Base-by-base conservation (phyloP, 2,329 filamentous ascomycete species). In the Aspergillus uvarum region DNA sequence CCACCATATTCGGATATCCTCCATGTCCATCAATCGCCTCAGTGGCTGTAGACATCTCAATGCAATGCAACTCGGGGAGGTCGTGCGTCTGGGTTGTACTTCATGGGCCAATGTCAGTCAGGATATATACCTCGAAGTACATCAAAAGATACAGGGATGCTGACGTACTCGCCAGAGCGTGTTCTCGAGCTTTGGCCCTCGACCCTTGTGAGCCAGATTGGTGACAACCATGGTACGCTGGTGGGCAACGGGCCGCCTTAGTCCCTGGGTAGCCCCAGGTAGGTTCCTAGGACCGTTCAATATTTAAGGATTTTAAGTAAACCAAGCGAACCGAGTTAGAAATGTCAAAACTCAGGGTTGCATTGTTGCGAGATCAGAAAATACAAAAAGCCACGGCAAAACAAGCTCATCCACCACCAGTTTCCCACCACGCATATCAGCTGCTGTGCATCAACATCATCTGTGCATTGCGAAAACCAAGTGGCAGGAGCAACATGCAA, bases 161-260 rank as follows among this genome's bases (percentile, higher is more conserved):
- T 44, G 38, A 44, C 38, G 38, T 44, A 44, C 38, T 44, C 38
- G 6, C 38, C 38, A 44, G 38, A 5, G 38, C 5, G 38, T 19
- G 6, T 16, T 19, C 16, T 44, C 38, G 38, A 44, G 38, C 38
- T 44, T 44, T 44, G 38, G 38, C 38, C 38, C n/a, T 44, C 16
- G n/a, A 35, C 32, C 32, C 32, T 35, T 16, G 14, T 12, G 29
- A 55, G 26, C 51, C 32, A 52, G 38, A 32, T 21, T 52, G 38
- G 26, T n/a, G 24, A 52, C 31, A 32, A 38, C 50, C 51, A 54
- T 38, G 56, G 50, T 53, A 53, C 47, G 22, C 26, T 32, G n/a
- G 47, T 16, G 38, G 35, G 24, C 19, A 42, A 21, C 44, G 21
- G 35, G 19, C 19, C 44, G 19, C 35, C 3, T 50, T 10, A 26